Evolutionary conservation across 164 flowering plant genomes (phyloP), one percentile per base, ranked within the genome.

Genomic region (Liquidambar formosana): DNA sequence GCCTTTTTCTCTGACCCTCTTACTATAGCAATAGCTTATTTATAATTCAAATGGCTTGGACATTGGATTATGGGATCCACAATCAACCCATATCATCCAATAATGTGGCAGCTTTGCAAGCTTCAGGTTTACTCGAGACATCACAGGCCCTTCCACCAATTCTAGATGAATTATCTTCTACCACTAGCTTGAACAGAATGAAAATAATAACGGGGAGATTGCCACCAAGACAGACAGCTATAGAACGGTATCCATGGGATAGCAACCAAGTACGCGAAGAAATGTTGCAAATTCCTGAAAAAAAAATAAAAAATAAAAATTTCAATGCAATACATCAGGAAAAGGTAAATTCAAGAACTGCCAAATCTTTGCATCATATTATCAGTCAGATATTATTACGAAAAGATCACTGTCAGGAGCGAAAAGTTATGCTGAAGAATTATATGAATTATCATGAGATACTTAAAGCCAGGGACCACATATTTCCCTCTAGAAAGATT

Each of bases 281-380:
- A 82, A 82, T 58, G 81, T 77, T 41, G 86, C 86, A 19, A 83
- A 82, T 70, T 86, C 89, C 89, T 86, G 76, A 74, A 66, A 61
- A 69, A 53, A 77, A 73, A 5, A 45, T 6, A 69, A 52, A 78
- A 73, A 5, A 62, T 6, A 43, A 41, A 12, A 19, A 2, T 33
- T 33, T 33, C 41, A 33, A 33, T 33, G 41, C 41, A 33, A 33
- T 33, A 33, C 41, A 33, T 33, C 41, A 33, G 41, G 41, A 33
- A 33, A 33, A 33, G 6, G 41, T 6, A 33, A 33, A 6, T 33
- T 33, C 41, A 33, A 33, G 41, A 33, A 33, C 6, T 33, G 41
- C 41, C 41, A 33, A 2, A 33, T 33, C 41, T 33, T 33, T 33
- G 41, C 41, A 33, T 33, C 41, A 33, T 33, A 33, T 33, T 33